Evolutionary conservation across 148 eudicot species (phyloP).

Genomic region (Rhododendron henanense): DNA sequence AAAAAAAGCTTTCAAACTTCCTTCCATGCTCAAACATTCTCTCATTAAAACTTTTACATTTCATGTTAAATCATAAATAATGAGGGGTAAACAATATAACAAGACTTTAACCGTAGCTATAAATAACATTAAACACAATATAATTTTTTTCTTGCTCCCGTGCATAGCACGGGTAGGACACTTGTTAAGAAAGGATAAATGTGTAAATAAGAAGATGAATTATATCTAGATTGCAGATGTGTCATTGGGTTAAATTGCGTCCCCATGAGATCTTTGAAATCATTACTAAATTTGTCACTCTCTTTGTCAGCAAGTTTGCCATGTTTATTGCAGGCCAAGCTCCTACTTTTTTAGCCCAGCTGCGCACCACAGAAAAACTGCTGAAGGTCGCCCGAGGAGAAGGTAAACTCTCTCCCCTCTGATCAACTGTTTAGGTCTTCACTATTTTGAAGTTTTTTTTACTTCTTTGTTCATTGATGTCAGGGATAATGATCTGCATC

Average conservation of each 20-base stretch:
- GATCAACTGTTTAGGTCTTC: not conserved
- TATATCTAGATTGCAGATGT: not conserved
- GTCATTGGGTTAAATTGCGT: not conserved
- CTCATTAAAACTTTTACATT: too few relatives aligned
- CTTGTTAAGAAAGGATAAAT: not conserved
- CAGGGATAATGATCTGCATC: slow-evolving; percentile 96
- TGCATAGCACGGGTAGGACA: too few relatives aligned
- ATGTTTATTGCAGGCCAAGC: slow-evolving; percentile 13
- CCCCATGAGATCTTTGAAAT: not conserved
- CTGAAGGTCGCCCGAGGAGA: slow-evolving; percentile 12
- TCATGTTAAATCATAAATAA: too few relatives aligned
- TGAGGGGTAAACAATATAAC: too few relatives aligned
- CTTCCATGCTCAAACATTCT: too few relatives aligned
- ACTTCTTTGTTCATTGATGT: slow-evolving; percentile 13
- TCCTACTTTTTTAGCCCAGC: not conserved
- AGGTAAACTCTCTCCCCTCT: slow-evolving; percentile 7
- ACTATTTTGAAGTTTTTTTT: not conserved
- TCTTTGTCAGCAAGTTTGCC: slow-evolving; percentile 6
- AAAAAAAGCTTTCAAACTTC: too few relatives aligned
- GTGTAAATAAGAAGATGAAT: not conserved
- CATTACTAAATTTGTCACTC: not conserved
- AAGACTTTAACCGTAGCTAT: too few relatives aligned
- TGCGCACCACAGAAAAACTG: slow-evolving; percentile 5
- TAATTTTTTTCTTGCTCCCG: too few relatives aligned
- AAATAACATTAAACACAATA: too few relatives aligned